Percentiles rank a stretch among this genome's conserved stretches.
These are phyloP conservation scores for Phytophthora lateralis DNA, from an alignment of 352 stramenopile genomes.

Conservation along the genomic window DNA sequence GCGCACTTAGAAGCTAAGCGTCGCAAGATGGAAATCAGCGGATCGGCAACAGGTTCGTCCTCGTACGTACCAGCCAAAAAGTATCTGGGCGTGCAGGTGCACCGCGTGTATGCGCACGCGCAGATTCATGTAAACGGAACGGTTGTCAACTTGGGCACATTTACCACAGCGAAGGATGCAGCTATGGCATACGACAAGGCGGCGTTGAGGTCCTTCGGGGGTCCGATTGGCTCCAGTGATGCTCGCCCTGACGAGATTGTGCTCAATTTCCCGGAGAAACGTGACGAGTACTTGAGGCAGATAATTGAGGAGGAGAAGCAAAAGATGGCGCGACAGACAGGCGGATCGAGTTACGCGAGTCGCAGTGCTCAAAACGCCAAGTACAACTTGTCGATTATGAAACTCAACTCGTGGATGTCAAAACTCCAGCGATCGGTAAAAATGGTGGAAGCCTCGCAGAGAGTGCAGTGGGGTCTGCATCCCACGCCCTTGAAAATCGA, in stretches of 20 bases:
- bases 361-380: slow-evolving; percentile 71
- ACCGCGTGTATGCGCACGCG: slow-evolving; percentile 74
- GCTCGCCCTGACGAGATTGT: slow-evolving; percentile 55
- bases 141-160: slow-evolving; percentile 77
- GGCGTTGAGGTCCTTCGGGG: slow-evolving; percentile 75
- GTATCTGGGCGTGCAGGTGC: slow-evolving; percentile 74
- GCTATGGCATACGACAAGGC: slow-evolving; percentile 85
- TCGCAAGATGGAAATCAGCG: slow-evolving; percentile 35
- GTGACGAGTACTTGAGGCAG: slow-evolving; percentile 59
- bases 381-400: slow-evolving; percentile 79
- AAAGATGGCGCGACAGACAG: slow-evolving; percentile 38
- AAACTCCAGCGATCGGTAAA: slow-evolving; percentile 78
- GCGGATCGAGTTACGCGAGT: slow-evolving; percentile 43
- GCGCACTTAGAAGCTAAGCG: slow-evolving; percentile 34
- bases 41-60: slow-evolving; percentile 2
- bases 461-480: slow-evolving; percentile 64
- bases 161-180: slow-evolving; percentile 67
- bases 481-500: slow-evolving; percentile 26
- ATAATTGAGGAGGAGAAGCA: slow-evolving; percentile 70
- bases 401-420: slow-evolving; percentile 75
- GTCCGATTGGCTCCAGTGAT: slow-evolving; percentile 43
- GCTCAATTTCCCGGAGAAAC: slow-evolving; percentile 80
- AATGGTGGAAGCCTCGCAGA: slow-evolving; percentile 76
- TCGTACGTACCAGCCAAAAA: slow-evolving; percentile 43
- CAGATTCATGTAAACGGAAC: slow-evolving; percentile 84